Evolutionary conservation across 2,329 filamentous ascomycete species (phyloP), one percentile per base, ranked within the genome.

Genomic region (Arthrobotrys sinensis): DNA sequence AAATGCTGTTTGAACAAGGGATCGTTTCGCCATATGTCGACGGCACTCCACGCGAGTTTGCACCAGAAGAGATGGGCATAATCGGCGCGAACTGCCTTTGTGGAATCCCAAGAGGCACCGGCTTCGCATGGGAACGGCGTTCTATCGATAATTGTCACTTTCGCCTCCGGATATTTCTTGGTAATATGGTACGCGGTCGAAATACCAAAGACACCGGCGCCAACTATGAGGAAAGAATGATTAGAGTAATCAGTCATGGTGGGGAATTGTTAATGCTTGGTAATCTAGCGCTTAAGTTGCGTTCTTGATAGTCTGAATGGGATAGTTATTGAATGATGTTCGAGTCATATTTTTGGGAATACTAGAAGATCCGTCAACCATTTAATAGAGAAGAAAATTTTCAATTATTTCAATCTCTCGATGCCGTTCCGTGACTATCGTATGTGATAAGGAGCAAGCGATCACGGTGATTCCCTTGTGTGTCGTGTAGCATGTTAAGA

Each of bases 51-150:
- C 0, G 88, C 91, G 19, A 93, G 86, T 62, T 87, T 83, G 83
- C 88, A 90, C 85, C 93, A 92, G 14, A 89, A 83, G 0, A 88
- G 84, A 80, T 91, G 89, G 69, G 88, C 86, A 84, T 92, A 92
- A 83, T 92, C 91, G 57, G 90, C 89, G 71, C 91, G 89, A 14
- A 92, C 87, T 32, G 91, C 90, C 83, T 92, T 92, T 85, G 91
- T 92, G 87, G 90, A 90, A 84, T 93, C 91, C 86, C 89, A 91
- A 0, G 91, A 92, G 0, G 91, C 91, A 36, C 90, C 90, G 65
- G 82, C 84, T 0, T 85, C 84, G 0, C 87, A 87, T 24, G 88
- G 87, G 53, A 84, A 86, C 1, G 86, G 85, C 73, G 88, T 85
- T 12, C 88, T 87, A 83, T 91, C 90, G 28, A 91, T 84, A 1